phyloP scores from a whole-genome alignment of 2,329 filamentous ascomycete genomes.

The Arthrobotrys conoides region DNA sequence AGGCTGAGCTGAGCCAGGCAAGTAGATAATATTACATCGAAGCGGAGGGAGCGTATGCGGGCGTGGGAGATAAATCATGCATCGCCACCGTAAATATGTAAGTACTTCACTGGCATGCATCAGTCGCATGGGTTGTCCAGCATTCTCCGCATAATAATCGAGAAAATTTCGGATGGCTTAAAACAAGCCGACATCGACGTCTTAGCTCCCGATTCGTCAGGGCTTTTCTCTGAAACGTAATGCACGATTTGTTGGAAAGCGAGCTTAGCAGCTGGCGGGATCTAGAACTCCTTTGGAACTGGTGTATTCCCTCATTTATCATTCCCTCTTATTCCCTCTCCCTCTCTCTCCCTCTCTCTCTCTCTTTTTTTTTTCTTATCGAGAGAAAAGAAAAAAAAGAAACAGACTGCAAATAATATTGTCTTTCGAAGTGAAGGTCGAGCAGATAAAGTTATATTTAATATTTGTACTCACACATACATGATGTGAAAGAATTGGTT shows the following conservation, averaged over 20 bases:
- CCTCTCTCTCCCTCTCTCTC: too few relatives aligned
- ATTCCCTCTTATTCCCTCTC: too few relatives aligned
- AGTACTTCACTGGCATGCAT: constrained; percentile 25
- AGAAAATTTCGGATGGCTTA: constrained; percentile 25
- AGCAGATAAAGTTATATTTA: too few relatives aligned
- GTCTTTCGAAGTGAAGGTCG: background rate
- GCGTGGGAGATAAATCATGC: constrained; percentile 24
- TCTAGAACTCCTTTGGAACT: constrained; percentile 43
- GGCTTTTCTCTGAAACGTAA: constrained; percentile 36
- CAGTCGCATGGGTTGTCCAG: constrained; percentile 16
- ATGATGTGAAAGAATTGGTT: background rate
- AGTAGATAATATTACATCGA: background rate
- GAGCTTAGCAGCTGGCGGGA: background rate
- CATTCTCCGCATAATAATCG: constrained; percentile 25
- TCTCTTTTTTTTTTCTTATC: background rate
- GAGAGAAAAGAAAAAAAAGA: too few relatives aligned
- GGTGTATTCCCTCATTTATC: background rate
- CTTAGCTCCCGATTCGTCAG: constrained; percentile 46
- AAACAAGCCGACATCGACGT: constrained; percentile 31
- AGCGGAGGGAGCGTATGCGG: background rate
- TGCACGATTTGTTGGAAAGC: constrained; percentile 42
- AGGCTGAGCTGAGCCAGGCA: background rate
- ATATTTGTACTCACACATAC: background rate
- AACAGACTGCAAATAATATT: too few relatives aligned
- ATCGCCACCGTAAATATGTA: constrained; percentile 6